Conservation (phyloP, 345 rosid species). For the Ricinus communis region DNA sequence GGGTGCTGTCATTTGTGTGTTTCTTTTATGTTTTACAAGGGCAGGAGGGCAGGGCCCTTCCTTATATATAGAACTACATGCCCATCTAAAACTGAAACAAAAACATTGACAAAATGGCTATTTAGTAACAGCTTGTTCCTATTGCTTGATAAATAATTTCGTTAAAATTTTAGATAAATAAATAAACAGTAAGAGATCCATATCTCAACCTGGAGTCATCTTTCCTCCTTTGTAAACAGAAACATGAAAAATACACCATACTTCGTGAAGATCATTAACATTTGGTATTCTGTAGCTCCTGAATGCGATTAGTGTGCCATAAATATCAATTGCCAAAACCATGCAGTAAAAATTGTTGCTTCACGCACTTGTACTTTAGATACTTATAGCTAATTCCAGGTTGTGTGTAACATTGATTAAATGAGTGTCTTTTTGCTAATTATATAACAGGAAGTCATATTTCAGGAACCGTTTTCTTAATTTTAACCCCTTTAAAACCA, state of each 20-base stretch:
- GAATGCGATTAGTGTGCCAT: neutral
- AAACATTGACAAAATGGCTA: neutral
- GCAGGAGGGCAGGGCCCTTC: neutral
- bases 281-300: neutral
- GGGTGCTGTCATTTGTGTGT: conserved; percentile 1
- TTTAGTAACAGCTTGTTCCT: neutral
- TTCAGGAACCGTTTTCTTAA: neutral
- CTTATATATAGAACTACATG: neutral
- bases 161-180: no score
- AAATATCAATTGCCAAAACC: neutral
- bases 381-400: neutral
- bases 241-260: no score
- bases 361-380: no score
- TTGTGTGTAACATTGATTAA: neutral
- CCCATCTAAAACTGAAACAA: neutral
- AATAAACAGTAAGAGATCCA: no score
- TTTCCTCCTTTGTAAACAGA: no score
- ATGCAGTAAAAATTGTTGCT: neutral
- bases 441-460: neutral
- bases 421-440: neutral
- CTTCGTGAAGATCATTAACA: no score
- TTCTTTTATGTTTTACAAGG: neutral
- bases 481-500: neutral
- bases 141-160: neutral
- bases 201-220: no score